These are phyloP conservation scores for Blastomyces gilchristii DNA, from an alignment of 2,329 filamentous ascomycete species.

Conservation along the genomic window DNA sequence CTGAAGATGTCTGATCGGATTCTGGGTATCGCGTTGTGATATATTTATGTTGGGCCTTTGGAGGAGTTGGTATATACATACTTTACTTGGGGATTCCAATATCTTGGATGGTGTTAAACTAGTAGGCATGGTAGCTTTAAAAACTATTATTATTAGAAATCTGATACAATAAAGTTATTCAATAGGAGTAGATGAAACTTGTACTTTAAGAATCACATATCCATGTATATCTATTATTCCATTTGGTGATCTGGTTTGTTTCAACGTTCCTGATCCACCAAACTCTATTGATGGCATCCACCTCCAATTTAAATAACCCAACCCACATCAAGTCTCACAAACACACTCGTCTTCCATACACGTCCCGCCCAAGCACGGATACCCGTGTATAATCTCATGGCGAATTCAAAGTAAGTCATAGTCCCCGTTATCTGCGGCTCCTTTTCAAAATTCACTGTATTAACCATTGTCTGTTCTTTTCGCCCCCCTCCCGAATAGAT, in stretches of 20 bases:
- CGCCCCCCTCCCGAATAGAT: constrained; percentile 44
- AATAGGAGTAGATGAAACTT: neutral
- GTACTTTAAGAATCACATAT: neutral
- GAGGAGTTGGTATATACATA: neutral
- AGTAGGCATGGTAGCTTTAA: neutral
- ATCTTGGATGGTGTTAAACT: neutral
- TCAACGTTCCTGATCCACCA: neutral
- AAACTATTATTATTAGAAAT: neutral
- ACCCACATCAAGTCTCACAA: neutral
- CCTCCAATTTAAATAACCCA: neutral
- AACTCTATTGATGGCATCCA: neutral
- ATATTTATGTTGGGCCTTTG: neutral
- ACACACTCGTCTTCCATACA: neutral
- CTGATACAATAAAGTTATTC: neutral
- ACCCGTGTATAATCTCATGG: constrained; percentile 11
- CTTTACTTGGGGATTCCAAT: neutral
- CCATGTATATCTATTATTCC: neutral
- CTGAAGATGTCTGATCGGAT: constrained; percentile 20
- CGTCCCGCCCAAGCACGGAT: neutral
- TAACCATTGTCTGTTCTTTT: neutral
- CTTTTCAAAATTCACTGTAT: neutral
- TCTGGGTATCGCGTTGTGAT: neutral
- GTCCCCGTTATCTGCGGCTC: neutral
- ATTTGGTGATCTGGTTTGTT: neutral
- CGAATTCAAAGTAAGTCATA: constrained; percentile 18